A percentile compares a stretch with the other conserved stretches of the same genome.
These are phyloP conservation scores for Rubroshorea leprosula DNA, from an alignment of 345 rosid species.

Conservation along the genomic window DNA sequence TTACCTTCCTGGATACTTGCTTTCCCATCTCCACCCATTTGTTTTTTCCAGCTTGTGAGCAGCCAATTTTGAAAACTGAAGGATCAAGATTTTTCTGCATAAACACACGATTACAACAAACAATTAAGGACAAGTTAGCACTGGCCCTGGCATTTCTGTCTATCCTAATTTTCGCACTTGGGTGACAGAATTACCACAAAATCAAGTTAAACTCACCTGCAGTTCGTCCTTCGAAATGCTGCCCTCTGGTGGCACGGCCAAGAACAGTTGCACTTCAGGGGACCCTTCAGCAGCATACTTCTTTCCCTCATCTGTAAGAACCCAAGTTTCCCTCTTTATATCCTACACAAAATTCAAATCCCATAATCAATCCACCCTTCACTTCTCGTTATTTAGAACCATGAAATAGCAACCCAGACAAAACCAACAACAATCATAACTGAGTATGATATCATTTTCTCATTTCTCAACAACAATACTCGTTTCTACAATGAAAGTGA, in stretches of 20 bases:
- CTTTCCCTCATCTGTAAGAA: conserved; percentile 77
- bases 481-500: not conserved
- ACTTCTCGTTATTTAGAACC: not conserved
- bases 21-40: conserved; percentile 92
- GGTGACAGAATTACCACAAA: not conserved
- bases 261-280: conserved; percentile 76
- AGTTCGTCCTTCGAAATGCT: conserved; percentile 64
- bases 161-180: not conserved
- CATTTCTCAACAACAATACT: not conserved
- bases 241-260: conserved; percentile 64
- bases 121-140: not conserved
- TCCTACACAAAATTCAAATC: conserved; percentile 33
- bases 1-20: conserved; percentile 81
- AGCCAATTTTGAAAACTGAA: conserved; percentile 63
- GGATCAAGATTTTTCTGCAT: conserved; percentile 68
- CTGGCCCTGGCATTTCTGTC: not conserved
- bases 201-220: conserved; percentile 38
- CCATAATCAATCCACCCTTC: not conserved
- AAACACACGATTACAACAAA: conserved; percentile 5
- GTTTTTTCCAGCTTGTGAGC: conserved; percentile 71
- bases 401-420: not conserved
- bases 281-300: conserved; percentile 70
- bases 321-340: conserved; percentile 63
- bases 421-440: not conserved
- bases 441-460: not conserved